Evolutionary conservation across 805 yeast species (phyloP), one percentile per base, ranked within the genome.

Genomic region (Alloascoidea africana): DNA sequence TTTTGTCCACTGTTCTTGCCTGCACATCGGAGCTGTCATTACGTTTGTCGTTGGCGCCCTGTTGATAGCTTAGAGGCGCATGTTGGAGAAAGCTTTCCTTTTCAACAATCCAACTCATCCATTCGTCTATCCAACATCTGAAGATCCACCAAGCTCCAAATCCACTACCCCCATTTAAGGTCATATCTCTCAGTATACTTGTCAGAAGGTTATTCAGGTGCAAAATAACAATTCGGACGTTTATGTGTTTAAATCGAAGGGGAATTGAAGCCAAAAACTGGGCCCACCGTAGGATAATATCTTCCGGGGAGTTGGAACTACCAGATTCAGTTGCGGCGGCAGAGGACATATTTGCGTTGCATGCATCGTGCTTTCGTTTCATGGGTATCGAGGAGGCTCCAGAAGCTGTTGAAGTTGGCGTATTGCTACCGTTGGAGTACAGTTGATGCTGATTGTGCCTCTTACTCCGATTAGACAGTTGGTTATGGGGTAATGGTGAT

Each of bases 141-240:
- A 78, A 61, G 33, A 72, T 65, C 84, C 85, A 79, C 89, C 89
- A 81, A 2, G 74, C 70, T 5, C 74, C 75, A 50, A 80, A 76
- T 2, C 77, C 68, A 33, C 65, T 65, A 5, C 74, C 75, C 2
- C 75, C 74, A 16, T 60, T 61, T 39, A 72, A 57, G 19, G 79
- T 69, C 41, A 79, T 64, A 46, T 77, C 84, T 42, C 84, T 59
- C 33, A 76, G 55, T 14, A 78, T 69, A 11, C 74, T 63, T 4
- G 80, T 74, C 37, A 75, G 57, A 5, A 76, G 48, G 6, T 73
- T 66, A 36, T 69, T 68, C 33, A 70, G 54, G 35, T 72, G 62
- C 36, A 77, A 54, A 14, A 76, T 46, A 45, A 76, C 71, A 36
- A 73, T 51, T 39, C 76, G 60, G 1, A 85, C 73, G 36, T 73